A percentile compares a stretch with the other conserved stretches of the same genome.
Evolutionary conservation across 305 asterid species (phyloP).

Genomic region (Vinca major): DNA sequence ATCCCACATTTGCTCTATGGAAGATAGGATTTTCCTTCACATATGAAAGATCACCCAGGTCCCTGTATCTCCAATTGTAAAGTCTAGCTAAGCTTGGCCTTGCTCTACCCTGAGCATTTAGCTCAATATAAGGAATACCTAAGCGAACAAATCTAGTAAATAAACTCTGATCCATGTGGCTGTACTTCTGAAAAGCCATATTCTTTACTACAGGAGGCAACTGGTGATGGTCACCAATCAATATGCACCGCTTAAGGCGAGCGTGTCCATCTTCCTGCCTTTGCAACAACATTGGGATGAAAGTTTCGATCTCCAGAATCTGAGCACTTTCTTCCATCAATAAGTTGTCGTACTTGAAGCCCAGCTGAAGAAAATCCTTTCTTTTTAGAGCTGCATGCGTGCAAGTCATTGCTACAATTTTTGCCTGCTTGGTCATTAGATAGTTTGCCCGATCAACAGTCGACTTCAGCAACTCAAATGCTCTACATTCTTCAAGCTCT

Average conservation of each 20-base stretch:
- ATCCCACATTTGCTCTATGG: conserved; percentile 79
- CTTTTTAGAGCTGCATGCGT: conserved; percentile 98
- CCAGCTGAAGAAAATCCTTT: conserved; percentile 85
- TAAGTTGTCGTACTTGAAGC: conserved; percentile 89
- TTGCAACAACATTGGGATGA: conserved; percentile 94
- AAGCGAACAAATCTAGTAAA: conserved; percentile 93
- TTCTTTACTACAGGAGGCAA: conserved; percentile 98
- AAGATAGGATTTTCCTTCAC: conserved; percentile 58
- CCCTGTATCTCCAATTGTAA: conserved; percentile 93
- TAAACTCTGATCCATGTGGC: conserved; percentile 98
- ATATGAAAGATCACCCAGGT: conserved; percentile 80
- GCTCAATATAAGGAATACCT: conserved; percentile 92
- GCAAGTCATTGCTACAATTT: conserved; percentile 99
- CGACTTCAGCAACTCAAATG: conserved; percentile 93
- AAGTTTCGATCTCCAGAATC: conserved; percentile 93
- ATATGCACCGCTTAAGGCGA: conserved; percentile 92
- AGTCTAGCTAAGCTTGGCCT: conserved; percentile 90
- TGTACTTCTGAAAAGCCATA: conserved; percentile 99
- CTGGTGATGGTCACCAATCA: conserved; percentile 98
- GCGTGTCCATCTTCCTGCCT: conserved; percentile 99
- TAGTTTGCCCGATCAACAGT: conserved; percentile 91
- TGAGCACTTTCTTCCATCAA: conserved; percentile 99
- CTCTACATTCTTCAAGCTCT: conserved; percentile 98
- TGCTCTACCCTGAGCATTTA: conserved; percentile 97
- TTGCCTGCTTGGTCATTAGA: conserved; percentile 95